Conservation (phyloP, 495 filamentous ascomycete genomes). For the Hyaloscypha bicolor region DNA sequence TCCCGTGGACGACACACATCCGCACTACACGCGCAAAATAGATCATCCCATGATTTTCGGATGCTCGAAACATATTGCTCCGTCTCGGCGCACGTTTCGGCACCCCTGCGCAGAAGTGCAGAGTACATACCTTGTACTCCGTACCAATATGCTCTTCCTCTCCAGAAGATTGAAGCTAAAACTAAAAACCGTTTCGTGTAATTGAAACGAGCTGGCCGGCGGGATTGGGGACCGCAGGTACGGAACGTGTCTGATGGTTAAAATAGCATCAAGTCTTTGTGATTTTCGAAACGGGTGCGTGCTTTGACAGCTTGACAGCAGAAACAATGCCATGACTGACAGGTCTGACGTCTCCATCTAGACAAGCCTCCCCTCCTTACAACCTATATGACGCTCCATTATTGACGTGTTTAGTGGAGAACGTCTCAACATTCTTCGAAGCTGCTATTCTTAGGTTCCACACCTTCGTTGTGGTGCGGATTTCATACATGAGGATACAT, state of each 20-base stretch:
- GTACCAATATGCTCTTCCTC: neutral
- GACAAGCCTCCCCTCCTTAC: too few species aligned
- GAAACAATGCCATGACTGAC: neutral
- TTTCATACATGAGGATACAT: neutral
- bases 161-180: neutral
- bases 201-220: too few species aligned
- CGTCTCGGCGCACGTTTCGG: neutral
- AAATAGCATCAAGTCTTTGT: too few species aligned
- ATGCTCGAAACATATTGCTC: constrained; percentile 9
- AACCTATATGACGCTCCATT: too few species aligned
- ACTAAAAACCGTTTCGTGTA: neutral
- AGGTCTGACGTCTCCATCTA: neutral
- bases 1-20: neutral
- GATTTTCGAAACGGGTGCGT: neutral
- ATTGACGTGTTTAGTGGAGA: too few species aligned
- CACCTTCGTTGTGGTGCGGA: neutral
- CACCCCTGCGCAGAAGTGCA: neutral
- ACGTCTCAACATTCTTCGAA: too few species aligned
- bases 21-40: neutral
- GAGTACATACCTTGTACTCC: neutral
- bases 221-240: too few species aligned
- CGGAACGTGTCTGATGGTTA: too few species aligned
- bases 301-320: constrained; percentile 21
- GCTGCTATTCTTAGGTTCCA: neutral
- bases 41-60: constrained; percentile 11